Evolutionary conservation across 2,329 filamentous ascomycete species (phyloP).

Genomic region (Cladobotryum protrusum): DNA sequence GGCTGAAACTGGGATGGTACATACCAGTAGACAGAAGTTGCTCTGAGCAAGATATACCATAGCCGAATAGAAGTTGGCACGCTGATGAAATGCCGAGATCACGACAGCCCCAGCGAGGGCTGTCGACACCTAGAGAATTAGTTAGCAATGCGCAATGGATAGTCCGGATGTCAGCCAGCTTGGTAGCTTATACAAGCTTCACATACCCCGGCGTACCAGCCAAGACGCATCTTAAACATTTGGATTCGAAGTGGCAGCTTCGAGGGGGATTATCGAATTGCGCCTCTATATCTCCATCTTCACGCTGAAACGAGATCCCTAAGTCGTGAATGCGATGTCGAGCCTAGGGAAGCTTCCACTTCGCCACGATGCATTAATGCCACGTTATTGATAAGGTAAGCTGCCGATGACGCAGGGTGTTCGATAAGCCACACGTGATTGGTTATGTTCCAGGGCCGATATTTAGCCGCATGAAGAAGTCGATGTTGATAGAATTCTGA

Average conservation of each 20-base stretch:
- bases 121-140: conserved; percentile 60
- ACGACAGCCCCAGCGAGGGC: conserved; percentile 78
- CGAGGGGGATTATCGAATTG: not conserved
- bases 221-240: conserved; percentile 48
- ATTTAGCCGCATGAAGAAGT: too few species aligned
- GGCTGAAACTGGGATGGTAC: conserved; percentile 21
- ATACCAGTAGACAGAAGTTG: conserved; percentile 86
- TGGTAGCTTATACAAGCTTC: conserved; percentile 2
- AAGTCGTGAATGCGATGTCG: not conserved
- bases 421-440: conserved; percentile 8
- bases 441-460: too few species aligned
- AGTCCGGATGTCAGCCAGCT: not conserved
- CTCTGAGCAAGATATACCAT: conserved; percentile 96
- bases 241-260: conserved; percentile 9
- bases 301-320: not conserved
- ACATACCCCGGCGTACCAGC: conserved; percentile 57
- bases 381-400: conserved; percentile 12
- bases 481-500: too few species aligned
- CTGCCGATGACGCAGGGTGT: conserved; percentile 6
- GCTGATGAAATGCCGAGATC: conserved; percentile 85
- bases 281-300: conserved; percentile 11
- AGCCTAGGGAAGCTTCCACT: conserved; percentile 1
- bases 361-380: conserved; percentile 9
- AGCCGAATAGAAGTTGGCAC: conserved; percentile 96
- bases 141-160: conserved; percentile 16